A percentile compares a stretch with the other conserved stretches of the same genome.
Conservation (phyloP, 768 basidiomycete species). For the Pisolithus orientalis region DNA sequence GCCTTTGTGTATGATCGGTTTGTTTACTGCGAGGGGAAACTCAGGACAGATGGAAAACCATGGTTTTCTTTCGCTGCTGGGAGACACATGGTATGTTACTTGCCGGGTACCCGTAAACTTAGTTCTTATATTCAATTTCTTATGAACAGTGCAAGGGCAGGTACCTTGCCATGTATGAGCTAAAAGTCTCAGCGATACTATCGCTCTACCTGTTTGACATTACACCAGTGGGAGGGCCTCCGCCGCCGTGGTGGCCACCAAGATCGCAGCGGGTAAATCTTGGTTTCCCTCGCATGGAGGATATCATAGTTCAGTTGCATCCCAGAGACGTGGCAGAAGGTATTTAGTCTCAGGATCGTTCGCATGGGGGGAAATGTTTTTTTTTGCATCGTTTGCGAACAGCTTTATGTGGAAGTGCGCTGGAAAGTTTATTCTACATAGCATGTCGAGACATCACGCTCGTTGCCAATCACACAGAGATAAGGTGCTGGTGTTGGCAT, state of each 20-base stretch:
- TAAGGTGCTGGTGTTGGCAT: no score
- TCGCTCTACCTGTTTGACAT: not conserved
- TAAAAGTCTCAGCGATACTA: not conserved
- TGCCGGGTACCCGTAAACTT: no score
- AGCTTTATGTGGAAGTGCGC: no score
- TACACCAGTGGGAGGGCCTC: not conserved
- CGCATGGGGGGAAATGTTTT: no score
- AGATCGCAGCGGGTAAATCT: not conserved
- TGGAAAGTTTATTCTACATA: not conserved
- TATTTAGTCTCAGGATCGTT: no score
- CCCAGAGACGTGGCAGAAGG: not conserved
- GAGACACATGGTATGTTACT: constrained; percentile 10
- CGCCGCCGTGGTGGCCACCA: not conserved
- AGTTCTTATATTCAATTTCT: not conserved
- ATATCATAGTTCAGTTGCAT: not conserved
- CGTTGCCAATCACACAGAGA: no score
- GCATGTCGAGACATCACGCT: no score
- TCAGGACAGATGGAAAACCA: constrained; percentile 10
- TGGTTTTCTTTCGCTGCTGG: constrained; percentile 17
- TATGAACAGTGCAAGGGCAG: not conserved
- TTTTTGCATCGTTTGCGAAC: no score
- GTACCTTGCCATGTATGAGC: not conserved
- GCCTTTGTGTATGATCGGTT: constrained; percentile 19
- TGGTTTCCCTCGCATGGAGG: not conserved
- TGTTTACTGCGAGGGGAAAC: constrained; percentile 2